Evolutionary conservation across 75 land plant species (phyloP), one percentile per base, ranked within the genome.

Genomic region (Selaginella tamariscina): DNA sequence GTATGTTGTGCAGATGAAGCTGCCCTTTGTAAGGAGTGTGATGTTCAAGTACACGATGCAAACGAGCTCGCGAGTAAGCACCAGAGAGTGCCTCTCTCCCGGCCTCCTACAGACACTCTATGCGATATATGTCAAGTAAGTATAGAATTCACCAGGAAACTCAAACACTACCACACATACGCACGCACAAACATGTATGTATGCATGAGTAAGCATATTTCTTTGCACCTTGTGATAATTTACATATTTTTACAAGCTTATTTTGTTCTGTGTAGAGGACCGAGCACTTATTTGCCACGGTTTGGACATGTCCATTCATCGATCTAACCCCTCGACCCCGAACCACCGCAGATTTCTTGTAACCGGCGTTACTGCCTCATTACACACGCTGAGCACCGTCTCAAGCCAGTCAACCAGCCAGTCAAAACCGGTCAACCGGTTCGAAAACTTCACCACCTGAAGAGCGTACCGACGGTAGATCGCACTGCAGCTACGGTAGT

Each of bases 1-100:
- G 77, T 91, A 15, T 91, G 94, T 70, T 85, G 93, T 65, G 93
- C 93, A 1, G 97, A 91, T 69, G 97, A 91, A 73, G 97, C 97
- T 1, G 97, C 84, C 1, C 78, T 91, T 54, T 91, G 97, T 65
- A 54, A 62, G 0, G 71, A 63, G 8, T 91, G 97, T 49, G 97
- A 91, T 69, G 69, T 77, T 1, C 73, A 78, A 55, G 79, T 91
- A 0, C 97, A 91, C 54, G 75, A 81, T n/a, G 97, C 94, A 8
- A 88, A 85, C 71, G 85, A 88, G 83, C 88, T 91, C 15, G 84
- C 96, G 0, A 74, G 73, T 63, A 91, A 91, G 75, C 97, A 91
- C 56, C 81, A 82, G 67, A 76, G 80, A 69, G 74, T 83, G 56
- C 72, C 65, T 32, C 80, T 81, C 22, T 33, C 79, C 28, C 65